These are phyloP conservation scores for Ophiostoma sp. DNA, from an alignment of 2,329 filamentous ascomycete species.

Conservation along the genomic window DNA sequence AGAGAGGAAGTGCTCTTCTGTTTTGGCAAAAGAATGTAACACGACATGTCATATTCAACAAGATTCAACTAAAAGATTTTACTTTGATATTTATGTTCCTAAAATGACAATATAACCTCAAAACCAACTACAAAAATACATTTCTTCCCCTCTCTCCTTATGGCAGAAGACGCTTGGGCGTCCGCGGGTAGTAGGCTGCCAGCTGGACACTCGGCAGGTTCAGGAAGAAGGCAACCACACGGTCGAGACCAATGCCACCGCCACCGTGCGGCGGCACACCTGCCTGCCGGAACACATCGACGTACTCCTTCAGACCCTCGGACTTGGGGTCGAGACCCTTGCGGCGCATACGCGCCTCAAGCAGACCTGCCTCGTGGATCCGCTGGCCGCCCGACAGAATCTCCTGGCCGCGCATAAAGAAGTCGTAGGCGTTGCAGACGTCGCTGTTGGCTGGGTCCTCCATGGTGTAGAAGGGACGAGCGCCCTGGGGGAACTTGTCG, in stretches of 20 bases:
- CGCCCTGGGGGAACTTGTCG: constrained; percentile 89
- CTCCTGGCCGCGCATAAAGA: constrained; percentile 91
- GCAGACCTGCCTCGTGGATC: constrained; percentile 75
- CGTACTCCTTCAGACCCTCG: constrained; percentile 78
- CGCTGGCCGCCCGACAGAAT: constrained; percentile 90
- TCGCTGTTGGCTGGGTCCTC: constrained; percentile 66
- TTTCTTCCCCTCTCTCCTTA: constrained; percentile 35
- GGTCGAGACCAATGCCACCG: constrained; percentile 84
- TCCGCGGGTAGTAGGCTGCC: constrained; percentile 58
- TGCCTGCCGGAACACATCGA: constrained; percentile 75
- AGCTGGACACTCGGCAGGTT: constrained; percentile 60
- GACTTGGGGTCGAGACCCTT: constrained; percentile 78
- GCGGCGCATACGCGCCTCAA: constrained; percentile 74
- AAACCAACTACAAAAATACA: background rate
- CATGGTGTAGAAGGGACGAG: constrained; percentile 91
- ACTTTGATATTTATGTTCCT: constrained; percentile 10
- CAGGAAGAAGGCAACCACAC: constrained; percentile 69
- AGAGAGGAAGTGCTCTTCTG: constrained; percentile 15
- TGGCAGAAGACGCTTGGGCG: constrained; percentile 59
- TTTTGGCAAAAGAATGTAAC: background rate
- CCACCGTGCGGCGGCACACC: constrained; percentile 86
- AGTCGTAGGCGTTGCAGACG: constrained; percentile 68
- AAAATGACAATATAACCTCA: background rate
- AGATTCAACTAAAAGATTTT: background rate
- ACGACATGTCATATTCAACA: too few species aligned